Conservation (phyloP, 352 stramenopile species). For the Pseudoperonospora humuli region DNA sequence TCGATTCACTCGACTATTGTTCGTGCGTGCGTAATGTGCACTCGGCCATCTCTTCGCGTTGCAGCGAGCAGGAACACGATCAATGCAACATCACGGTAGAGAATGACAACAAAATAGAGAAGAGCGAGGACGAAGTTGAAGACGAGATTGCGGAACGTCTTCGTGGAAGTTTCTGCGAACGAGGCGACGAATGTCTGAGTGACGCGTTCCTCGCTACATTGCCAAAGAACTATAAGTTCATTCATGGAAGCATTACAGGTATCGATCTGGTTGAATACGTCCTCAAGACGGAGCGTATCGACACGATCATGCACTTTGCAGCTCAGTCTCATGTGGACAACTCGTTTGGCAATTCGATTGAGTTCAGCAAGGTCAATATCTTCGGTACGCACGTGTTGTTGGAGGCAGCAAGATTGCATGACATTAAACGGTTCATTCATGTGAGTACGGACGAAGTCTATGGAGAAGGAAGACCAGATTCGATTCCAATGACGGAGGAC, state of each 20-base stretch:
- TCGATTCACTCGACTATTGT: conserved; percentile 89
- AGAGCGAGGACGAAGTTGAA: conserved; percentile 19
- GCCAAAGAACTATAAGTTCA: conserved; percentile 90
- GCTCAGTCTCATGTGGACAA: conserved; percentile 97
- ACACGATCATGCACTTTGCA: conserved; percentile 98
- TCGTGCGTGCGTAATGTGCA: conserved; percentile 65
- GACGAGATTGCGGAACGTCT: conserved; percentile 33
- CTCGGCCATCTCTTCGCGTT: conserved; percentile 32
- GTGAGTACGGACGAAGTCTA: conserved; percentile 99
- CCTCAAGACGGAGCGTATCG: conserved; percentile 91
- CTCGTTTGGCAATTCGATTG: conserved; percentile 97
- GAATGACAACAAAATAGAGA: conserved; percentile 16
- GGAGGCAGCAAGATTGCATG: conserved; percentile 89
- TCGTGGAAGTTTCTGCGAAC: conserved; percentile 54
- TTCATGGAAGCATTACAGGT: conserved; percentile 94
- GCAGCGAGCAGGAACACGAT: neutral
- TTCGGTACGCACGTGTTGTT: conserved; percentile 96
- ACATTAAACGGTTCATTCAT: conserved; percentile 94
- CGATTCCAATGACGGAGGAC: conserved; percentile 91
- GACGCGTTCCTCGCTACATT: conserved; percentile 21
- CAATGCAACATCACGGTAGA: conserved; percentile 9
- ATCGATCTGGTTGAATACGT: conserved; percentile 93
- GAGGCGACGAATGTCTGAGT: conserved; percentile 22
- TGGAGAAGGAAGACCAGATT: conserved; percentile 89
- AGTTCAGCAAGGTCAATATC: conserved; percentile 98